Percentiles rank a stretch among this genome's conserved stretches.
Conservation (phyloP, 257 asterid genomes). For the Lavandula angustifolia region DNA sequence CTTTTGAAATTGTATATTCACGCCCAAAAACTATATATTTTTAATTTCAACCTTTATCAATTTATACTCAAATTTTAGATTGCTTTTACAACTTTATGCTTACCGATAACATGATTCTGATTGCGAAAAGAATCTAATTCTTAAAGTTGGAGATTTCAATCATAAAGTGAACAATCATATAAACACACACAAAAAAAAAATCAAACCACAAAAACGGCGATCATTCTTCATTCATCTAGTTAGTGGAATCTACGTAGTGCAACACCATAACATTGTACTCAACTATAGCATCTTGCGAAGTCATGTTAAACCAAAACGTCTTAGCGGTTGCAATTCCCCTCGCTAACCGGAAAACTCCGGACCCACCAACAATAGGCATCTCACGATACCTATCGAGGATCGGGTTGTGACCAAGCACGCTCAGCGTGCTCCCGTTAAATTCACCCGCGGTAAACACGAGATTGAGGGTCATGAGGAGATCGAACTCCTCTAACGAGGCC, state of each 20-base stretch:
- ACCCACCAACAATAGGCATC: constrained; percentile 53
- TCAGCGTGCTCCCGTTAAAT: constrained; percentile 47
- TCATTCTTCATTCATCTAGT: too few relatives aligned
- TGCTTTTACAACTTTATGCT: too few relatives aligned
- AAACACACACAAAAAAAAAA: too few relatives aligned
- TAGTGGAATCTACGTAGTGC: constrained; percentile 28
- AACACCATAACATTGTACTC: constrained; percentile 44
- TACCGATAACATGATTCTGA: too few relatives aligned
- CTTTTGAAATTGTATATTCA: too few relatives aligned
- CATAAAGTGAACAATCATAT: too few relatives aligned
- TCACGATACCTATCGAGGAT: constrained; percentile 36
- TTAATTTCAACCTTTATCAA: too few relatives aligned
- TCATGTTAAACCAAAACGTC: constrained; percentile 21
- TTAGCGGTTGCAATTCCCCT: constrained; percentile 44
- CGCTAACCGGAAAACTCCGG: constrained; percentile 52
- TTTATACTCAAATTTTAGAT: too few relatives aligned
- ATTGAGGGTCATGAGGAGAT: constrained; percentile 38
- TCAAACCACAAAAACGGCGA: not conserved
- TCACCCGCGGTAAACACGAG: constrained; percentile 37
- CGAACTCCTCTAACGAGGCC: constrained; percentile 24
- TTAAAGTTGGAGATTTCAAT: too few relatives aligned
- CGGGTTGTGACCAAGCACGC: constrained; percentile 43
- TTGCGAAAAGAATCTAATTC: too few relatives aligned
- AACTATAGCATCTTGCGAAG: constrained; percentile 39
- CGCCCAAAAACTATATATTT: too few relatives aligned